Base-by-base conservation (phyloP, 1,284 basidiomycete species). In the Moesziomyces sp. region DNA sequence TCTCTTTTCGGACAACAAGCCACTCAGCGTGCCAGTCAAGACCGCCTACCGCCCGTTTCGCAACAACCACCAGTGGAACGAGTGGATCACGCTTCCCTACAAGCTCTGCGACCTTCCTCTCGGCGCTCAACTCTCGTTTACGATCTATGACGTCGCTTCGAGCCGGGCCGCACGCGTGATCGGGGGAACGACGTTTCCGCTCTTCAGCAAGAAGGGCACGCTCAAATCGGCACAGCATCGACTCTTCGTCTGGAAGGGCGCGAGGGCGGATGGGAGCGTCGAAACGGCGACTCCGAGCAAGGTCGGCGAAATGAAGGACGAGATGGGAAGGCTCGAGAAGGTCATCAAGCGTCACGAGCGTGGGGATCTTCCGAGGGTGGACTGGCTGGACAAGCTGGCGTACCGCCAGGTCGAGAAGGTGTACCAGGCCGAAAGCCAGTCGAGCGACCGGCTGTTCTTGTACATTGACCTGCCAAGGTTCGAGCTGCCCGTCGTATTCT, bases 391-490 rank as follows among this genome's bases (percentile, higher is more conserved):
- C 84, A 92, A 93, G 71, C 86, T 97, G 83, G 91, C 92, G 1
- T 98, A 97, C 84, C 87, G 94, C 35, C 92, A 92, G 85, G 96
- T 98, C 87, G 95, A 95, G 74, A 91, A 93, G 79, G 65, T 79
- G 46, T 66, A 81, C 38, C 46, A 62, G 23, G 58, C 51, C 5
- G 77, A 81, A 46, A 65, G 75, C 9, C 56, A 74, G 43, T 60
- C 55, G 2, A 74, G 70, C 8, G 55, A 79, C 28, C 67, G 74
- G 50, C 65, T 81, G 0, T 97, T 93, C 80, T 88, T 99, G 5
- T 98, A 98, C 83, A 90, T 99, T 47, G 96, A 99, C 85, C 84
- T 99, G 40, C 97, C 96, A 0, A 89, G 93, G n/a, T 99, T 97
- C 80, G 96, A 98, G 82, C 95, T 97, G 82, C 96, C 97, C 0